These are phyloP conservation scores for Xylariaceae sp. DNA, from an alignment of 2,329 filamentous ascomycete species.

Conservation along the genomic window DNA sequence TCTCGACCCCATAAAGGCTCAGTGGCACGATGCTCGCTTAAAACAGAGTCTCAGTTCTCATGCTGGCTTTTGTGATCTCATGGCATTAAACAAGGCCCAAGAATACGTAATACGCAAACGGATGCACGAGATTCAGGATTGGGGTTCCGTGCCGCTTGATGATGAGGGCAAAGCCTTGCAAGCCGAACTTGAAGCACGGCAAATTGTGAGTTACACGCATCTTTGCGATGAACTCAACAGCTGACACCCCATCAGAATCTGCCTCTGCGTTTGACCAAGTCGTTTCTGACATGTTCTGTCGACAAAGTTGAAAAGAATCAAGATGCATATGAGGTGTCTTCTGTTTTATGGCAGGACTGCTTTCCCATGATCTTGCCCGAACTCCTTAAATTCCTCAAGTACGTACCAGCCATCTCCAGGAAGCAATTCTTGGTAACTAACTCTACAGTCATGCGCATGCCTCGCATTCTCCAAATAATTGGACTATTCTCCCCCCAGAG, in stretches of 20 bases:
- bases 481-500: conserved; percentile 70
- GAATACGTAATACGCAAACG: conserved; percentile 70
- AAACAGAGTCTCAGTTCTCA: conserved; percentile 69
- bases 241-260: conserved; percentile 47
- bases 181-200: conserved; percentile 69
- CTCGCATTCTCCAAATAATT: conserved; percentile 82
- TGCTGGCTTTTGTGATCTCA: conserved; percentile 69
- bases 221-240: background rate
- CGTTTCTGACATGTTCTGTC: conserved; percentile 85
- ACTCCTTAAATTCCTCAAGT: conserved; percentile 77
- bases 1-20: conserved; percentile 72
- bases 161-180: conserved; percentile 76
- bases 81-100: conserved; percentile 76
- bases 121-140: conserved; percentile 74
- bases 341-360: conserved; percentile 76
- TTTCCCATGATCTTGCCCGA: conserved; percentile 81
- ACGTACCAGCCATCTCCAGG: conserved; percentile 26
- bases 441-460: conserved; percentile 72
- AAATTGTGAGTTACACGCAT: conserved; percentile 48
- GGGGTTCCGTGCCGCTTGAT: conserved; percentile 74
- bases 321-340: conserved; percentile 68
- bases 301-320: conserved; percentile 78
- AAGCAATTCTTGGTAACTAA: conserved; percentile 14
- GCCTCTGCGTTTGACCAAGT: conserved; percentile 83
- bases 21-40: conserved; percentile 73